A percentile compares a stretch with the other conserved stretches of the same genome.
These are phyloP conservation scores for Fomitopsis serialis DNA, from an alignment of 768 basidiomycete species.

Conservation along the genomic window DNA sequence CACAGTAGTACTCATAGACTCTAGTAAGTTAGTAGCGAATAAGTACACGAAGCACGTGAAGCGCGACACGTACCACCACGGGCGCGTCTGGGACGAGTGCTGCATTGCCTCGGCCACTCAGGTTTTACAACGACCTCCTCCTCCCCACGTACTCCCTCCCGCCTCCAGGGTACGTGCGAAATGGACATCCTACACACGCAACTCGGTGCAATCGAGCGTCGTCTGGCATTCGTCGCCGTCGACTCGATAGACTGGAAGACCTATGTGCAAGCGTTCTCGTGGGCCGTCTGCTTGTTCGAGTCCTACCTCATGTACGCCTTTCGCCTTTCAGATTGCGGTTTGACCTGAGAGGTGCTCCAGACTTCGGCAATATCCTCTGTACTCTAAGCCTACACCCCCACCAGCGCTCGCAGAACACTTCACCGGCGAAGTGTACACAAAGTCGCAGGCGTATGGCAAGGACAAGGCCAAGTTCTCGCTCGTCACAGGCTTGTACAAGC, in stretches of 20 bases:
- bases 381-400: slow-evolving; percentile 71
- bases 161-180: not conserved
- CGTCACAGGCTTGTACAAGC: slow-evolving; percentile 68
- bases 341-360: slow-evolving; percentile 19
- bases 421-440: slow-evolving; percentile 65
- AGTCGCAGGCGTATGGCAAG: slow-evolving; percentile 87
- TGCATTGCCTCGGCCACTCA: too few species aligned
- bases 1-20: too few species aligned
- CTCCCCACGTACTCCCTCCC: too few species aligned
- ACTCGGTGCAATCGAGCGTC: slow-evolving; percentile 49
- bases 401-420: slow-evolving; percentile 65
- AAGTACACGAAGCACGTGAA: too few species aligned
- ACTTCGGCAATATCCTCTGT: slow-evolving; percentile 81
- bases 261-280: slow-evolving; percentile 75
- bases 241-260: slow-evolving; percentile 78
- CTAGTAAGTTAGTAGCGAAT: too few species aligned
- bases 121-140: too few species aligned
- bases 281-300: slow-evolving; percentile 79
- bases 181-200: slow-evolving; percentile 21
- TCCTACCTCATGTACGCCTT: slow-evolving; percentile 72
- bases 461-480: slow-evolving; percentile 86
- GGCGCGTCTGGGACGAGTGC: too few species aligned
- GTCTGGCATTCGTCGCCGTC: slow-evolving; percentile 65
- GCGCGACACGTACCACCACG: too few species aligned
- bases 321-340: not conserved